These are phyloP conservation scores for Mycena vitilis DNA, from an alignment of 768 basidiomycete genomes.

Conservation along the genomic window DNA sequence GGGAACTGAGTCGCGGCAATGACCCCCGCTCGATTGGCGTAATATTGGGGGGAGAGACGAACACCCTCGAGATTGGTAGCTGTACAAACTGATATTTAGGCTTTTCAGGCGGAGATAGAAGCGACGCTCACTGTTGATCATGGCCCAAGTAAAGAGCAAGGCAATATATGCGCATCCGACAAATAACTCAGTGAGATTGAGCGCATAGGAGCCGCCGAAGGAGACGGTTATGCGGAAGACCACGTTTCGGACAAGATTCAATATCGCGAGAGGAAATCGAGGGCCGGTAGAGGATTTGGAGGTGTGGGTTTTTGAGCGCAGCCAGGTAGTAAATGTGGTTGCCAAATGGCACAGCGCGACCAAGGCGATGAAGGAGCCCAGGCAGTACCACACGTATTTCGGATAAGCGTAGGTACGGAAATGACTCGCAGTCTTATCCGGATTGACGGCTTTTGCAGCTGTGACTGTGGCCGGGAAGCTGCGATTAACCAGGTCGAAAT, in stretches of 20 bases:
- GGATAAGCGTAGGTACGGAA: conserved; percentile 24
- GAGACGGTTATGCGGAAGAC: conserved; percentile 52
- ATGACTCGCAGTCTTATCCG: conserved; percentile 19
- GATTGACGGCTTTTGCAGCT: conserved; percentile 4
- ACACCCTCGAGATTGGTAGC: conserved; percentile 48
- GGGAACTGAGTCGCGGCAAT: conserved; percentile 64
- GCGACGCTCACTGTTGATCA: conserved; percentile 51
- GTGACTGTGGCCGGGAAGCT: not conserved
- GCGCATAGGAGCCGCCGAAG: conserved; percentile 49
- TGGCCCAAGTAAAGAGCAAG: conserved; percentile 50
- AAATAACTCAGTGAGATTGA: conserved; percentile 56
- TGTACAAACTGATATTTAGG: conserved; percentile 26
- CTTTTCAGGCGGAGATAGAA: not conserved
- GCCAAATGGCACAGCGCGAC: conserved; percentile 49
- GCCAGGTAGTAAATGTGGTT: conserved; percentile 37
- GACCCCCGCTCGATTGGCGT: conserved; percentile 54
- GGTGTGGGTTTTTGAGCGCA: conserved; percentile 32
- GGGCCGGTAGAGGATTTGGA: conserved; percentile 20
- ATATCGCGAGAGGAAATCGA: conserved; percentile 47
- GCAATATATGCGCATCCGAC: conserved; percentile 51
- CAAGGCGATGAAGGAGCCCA: conserved; percentile 56
- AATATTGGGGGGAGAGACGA: conserved; percentile 51
- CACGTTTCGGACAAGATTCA: conserved; percentile 49
- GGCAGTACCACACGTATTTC: conserved; percentile 53
- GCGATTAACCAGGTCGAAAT: conserved; percentile 3